These are phyloP conservation scores for Mycena olivaceomarginata DNA, from an alignment of 768 basidiomycete genomes.

Conservation along the genomic window DNA sequence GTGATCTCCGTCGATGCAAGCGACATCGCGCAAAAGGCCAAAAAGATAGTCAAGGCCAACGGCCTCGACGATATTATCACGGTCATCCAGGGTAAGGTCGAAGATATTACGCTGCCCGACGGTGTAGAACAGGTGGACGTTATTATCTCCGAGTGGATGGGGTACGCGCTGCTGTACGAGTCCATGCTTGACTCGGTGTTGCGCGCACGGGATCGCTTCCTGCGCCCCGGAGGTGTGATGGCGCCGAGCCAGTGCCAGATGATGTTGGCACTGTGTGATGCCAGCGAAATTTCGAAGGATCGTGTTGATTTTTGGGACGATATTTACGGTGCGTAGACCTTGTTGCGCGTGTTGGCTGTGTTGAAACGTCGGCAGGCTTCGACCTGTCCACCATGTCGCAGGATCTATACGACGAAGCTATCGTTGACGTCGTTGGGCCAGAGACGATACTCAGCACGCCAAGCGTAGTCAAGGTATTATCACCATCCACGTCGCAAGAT, in stretches of 20 bases:
- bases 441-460: constrained; percentile 80
- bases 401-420: constrained; percentile 86
- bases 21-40: constrained; percentile 85
- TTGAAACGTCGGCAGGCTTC: constrained; percentile 75
- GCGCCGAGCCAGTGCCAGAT: constrained; percentile 94
- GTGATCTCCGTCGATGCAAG: constrained; percentile 96
- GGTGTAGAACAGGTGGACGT: constrained; percentile 89
- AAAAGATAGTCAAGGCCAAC: constrained; percentile 87
- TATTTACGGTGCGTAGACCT: constrained; percentile 80
- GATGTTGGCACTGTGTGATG: constrained; percentile 90
- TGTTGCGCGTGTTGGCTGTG: background rate
- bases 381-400: constrained; percentile 90
- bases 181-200: constrained; percentile 98
- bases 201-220: constrained; percentile 90
- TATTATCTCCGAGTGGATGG: constrained; percentile 99
- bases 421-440: constrained; percentile 86
- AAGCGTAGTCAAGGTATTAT: constrained; percentile 77
- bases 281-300: constrained; percentile 84
- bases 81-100: constrained; percentile 93
- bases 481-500: constrained; percentile 8
- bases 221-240: constrained; percentile 87
- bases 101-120: constrained; percentile 88
- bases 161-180: constrained; percentile 93
- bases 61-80: constrained; percentile 84
- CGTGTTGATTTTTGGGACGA: constrained; percentile 93